Base-by-base conservation (phyloP, 169 alveolate genomes). In the Plasmodium relictum region DNA sequence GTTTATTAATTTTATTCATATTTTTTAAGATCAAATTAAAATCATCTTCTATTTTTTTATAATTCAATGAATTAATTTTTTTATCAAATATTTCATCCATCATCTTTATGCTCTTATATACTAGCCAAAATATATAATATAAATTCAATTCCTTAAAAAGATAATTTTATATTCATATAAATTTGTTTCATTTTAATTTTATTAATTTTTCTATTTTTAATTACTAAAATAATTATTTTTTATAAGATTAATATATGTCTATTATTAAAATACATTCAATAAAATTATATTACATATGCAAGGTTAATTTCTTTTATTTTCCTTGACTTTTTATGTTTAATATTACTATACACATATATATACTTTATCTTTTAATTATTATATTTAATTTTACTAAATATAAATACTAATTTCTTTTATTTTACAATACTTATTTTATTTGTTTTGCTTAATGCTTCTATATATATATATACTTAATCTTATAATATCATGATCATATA, bases 1-100 rank as follows among this genome's bases (percentile, higher is more conserved):
- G 83, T 48, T 83, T 83, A 62, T 83, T 83, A 83, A 83, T 83
- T 83, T 68, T 83, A 72, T 83, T 83, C 91, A 83, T 83, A 66
- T 83, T 83, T 68, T 83, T 83, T 58, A 83, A 22, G 44, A 83
- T 83, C 70, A 83, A 52, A 62, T 83, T 83, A 69, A 83, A 83
- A 24, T 83, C 91, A 22, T 83, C 91, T 68, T 83, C 91, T 83
- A 83, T 68, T 68, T 83, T 83, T 66, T 83, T 83, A 48, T 83
- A 58, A 59, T 83, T 83, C 20, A 83, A 71, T 16, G 83, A 66
- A 26, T 83, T 83, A 0, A 83, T 68, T 83, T 83, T 83, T 83
- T 83, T 83, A 39, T 83, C 91, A 62, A 83, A 83, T 54, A 83
- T 42, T 31, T 83, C 91, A 10, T 83, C 91, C 91, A 83, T 83